Percentiles rank a stretch among this genome's conserved stretches.
Conservation (phyloP, 768 basidiomycete species). For the Podaxis sp. region DNA sequence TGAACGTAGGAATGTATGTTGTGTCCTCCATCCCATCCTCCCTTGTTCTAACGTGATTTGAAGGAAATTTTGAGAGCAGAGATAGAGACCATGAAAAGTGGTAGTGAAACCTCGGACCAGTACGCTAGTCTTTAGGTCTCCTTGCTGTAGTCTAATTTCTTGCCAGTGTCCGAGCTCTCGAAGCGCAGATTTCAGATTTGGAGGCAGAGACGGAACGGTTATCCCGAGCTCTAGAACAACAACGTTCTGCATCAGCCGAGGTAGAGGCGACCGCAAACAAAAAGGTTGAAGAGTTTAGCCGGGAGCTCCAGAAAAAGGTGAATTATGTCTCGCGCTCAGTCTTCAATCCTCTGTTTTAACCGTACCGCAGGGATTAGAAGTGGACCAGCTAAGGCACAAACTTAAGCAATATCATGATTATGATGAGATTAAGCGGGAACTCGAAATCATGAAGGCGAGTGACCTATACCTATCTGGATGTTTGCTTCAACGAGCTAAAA, state of each 20-base stretch:
- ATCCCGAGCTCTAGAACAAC: slow-evolving; percentile 59
- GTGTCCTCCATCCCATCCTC: background rate
- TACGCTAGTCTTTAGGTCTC: slow-evolving; percentile 27
- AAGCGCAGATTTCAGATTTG: slow-evolving; percentile 67
- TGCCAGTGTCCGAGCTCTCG: slow-evolving; percentile 63
- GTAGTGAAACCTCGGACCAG: slow-evolving; percentile 67
- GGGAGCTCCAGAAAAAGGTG: slow-evolving; percentile 57
- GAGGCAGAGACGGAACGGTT: slow-evolving; percentile 74
- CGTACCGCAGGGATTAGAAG: slow-evolving; percentile 49
- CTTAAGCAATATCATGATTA: slow-evolving; percentile 81
- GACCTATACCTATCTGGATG: background rate
- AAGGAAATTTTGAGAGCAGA: slow-evolving; percentile 95
- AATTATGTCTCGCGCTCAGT: background rate
- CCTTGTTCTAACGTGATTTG: slow-evolving; percentile 1
- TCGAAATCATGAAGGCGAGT: slow-evolving; percentile 95
- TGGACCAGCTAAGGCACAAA: slow-evolving; percentile 62
- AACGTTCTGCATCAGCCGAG: slow-evolving; percentile 46
- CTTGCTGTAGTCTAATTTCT: background rate
- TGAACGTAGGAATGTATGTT: slow-evolving; percentile 83
- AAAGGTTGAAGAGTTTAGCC: slow-evolving; percentile 54
- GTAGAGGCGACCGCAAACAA: slow-evolving; percentile 44
- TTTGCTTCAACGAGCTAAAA: background rate
- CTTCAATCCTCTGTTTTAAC: background rate
- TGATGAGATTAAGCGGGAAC: slow-evolving; percentile 95
- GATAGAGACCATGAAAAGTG: slow-evolving; percentile 85